These are phyloP conservation scores for Xylariaceae sp. DNA, from an alignment of 2,329 filamentous ascomycete genomes.

Conservation along the genomic window DNA sequence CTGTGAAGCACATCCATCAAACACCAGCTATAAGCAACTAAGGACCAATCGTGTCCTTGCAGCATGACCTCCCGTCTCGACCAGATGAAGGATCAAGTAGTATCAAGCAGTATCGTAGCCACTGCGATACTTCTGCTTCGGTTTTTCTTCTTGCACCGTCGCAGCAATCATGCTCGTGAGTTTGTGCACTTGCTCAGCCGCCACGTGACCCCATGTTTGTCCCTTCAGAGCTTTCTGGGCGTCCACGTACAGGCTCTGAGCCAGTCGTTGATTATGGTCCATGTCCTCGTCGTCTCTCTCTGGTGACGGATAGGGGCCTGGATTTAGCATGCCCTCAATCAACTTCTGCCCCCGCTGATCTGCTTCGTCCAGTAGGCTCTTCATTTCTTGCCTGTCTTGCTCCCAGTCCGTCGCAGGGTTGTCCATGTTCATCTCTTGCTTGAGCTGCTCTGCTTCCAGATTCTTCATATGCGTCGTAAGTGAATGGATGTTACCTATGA, in stretches of 20 bases:
- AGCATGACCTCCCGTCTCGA: no score
- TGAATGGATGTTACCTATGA: conserved; percentile 21
- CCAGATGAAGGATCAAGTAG: no score
- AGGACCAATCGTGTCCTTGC: no score
- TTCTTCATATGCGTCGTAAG: conserved; percentile 32
- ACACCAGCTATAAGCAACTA: no score
- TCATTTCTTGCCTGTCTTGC: conserved; percentile 33
- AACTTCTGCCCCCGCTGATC: conserved; percentile 33
- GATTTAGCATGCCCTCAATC: conserved; percentile 24
- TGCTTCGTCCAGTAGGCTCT: conserved; percentile 32
- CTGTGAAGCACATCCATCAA: no score
- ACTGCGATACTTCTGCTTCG: no score
- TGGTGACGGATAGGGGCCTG: conserved; percentile 13
- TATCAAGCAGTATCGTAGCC: no score
- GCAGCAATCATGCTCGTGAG: conserved; percentile 22
- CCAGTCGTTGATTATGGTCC: conserved; percentile 28
- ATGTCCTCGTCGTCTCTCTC: conserved; percentile 15
- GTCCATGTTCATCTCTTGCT: conserved; percentile 20
- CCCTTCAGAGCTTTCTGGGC: conserved; percentile 18
- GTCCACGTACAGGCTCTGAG: conserved; percentile 31
- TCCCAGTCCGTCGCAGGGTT: conserved; percentile 31
- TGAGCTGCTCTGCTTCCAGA: conserved; percentile 27
- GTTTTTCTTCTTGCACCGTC: conserved; percentile 7
- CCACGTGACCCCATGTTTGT: conserved; percentile 29
- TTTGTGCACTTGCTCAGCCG: conserved; percentile 24